Evolutionary conservation across 257 asterid genomes (phyloP).

Genomic region (Fraxinus anomala): DNA sequence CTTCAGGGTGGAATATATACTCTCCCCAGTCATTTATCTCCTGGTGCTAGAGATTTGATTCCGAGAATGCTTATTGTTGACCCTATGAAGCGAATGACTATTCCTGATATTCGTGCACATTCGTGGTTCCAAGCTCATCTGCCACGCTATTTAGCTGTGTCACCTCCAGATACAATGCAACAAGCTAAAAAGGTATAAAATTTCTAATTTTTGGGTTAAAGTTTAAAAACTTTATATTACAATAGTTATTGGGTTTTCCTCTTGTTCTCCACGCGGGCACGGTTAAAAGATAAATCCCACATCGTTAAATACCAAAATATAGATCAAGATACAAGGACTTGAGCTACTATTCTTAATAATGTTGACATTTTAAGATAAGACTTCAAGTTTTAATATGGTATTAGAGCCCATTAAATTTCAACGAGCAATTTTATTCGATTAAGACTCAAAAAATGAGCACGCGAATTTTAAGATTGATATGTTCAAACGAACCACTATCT

Average conservation of each 20-base stretch:
- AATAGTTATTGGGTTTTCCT: not conserved
- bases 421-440: too few relatives aligned
- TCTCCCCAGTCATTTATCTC: slow-evolving; percentile 91
- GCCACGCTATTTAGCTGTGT: slow-evolving; percentile 88
- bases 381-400: too few relatives aligned
- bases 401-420: too few relatives aligned
- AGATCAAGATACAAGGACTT: too few relatives aligned
- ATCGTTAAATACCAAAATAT: too few relatives aligned
- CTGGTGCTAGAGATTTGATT: slow-evolving; percentile 85
- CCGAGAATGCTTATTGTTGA: slow-evolving; percentile 94
- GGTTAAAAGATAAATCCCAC: too few relatives aligned
- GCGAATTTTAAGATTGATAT: too few relatives aligned
- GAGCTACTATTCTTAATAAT: too few relatives aligned
- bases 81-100: slow-evolving; percentile 89
- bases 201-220: not conserved
- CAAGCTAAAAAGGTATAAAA: slow-evolving; percentile 86
- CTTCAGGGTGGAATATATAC: slow-evolving; percentile 87
- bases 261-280: not conserved
- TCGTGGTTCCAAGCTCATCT: slow-evolving; percentile 91
- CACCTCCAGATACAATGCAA: slow-evolving; percentile 83
- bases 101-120: slow-evolving; percentile 87
- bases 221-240: slow-evolving; percentile 1
- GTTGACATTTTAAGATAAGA: too few relatives aligned
- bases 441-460: too few relatives aligned
- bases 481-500: too few relatives aligned